Percentiles rank a stretch among this genome's conserved stretches.
These are phyloP conservation scores for Leccinellum rugosiceps DNA, from an alignment of 768 basidiomycete species.

Conservation along the genomic window DNA sequence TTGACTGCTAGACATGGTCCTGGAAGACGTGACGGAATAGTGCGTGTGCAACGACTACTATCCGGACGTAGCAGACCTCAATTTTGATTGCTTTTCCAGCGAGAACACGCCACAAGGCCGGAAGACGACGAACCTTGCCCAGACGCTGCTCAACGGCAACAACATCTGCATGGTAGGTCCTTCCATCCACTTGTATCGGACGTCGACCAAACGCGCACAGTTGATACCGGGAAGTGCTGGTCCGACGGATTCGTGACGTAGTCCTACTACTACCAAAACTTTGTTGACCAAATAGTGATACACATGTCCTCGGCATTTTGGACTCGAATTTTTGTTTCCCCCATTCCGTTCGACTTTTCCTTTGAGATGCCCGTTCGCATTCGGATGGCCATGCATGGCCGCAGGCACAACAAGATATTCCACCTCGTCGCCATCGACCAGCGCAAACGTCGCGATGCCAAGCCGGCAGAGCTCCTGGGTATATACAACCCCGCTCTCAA, in stretches of 20 bases:
- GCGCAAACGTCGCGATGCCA: slow-evolving; percentile 70
- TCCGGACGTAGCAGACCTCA: background rate
- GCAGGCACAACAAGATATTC: slow-evolving; percentile 69
- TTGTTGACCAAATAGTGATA: slow-evolving; percentile 26
- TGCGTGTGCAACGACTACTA: slow-evolving; percentile 39
- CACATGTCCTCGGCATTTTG: slow-evolving; percentile 9
- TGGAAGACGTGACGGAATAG: slow-evolving; percentile 98
- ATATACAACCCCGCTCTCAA: slow-evolving; percentile 71
- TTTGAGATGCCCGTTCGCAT: slow-evolving; percentile 76
- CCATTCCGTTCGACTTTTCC: background rate
- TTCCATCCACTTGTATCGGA: background rate
- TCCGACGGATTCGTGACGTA: slow-evolving; percentile 40
- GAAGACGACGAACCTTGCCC: slow-evolving; percentile 78
- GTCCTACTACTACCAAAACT: background rate
- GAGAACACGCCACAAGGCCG: slow-evolving; percentile 81
- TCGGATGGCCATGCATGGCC: slow-evolving; percentile 81
- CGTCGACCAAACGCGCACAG: slow-evolving; percentile 32
- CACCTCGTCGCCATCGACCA: slow-evolving; percentile 84
- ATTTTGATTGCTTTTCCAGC: slow-evolving; percentile 39
- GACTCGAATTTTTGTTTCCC: background rate
- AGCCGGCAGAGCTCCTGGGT: slow-evolving; percentile 85
- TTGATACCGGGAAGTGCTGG: slow-evolving; percentile 71
- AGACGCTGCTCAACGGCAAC: slow-evolving; percentile 90
- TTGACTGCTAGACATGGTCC: slow-evolving; percentile 71
- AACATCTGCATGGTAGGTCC: slow-evolving; percentile 90